Evolutionary conservation across 2,329 filamentous ascomycete species (phyloP), one percentile per base, ranked within the genome.

Genomic region (Cladophialophora exuberans): DNA sequence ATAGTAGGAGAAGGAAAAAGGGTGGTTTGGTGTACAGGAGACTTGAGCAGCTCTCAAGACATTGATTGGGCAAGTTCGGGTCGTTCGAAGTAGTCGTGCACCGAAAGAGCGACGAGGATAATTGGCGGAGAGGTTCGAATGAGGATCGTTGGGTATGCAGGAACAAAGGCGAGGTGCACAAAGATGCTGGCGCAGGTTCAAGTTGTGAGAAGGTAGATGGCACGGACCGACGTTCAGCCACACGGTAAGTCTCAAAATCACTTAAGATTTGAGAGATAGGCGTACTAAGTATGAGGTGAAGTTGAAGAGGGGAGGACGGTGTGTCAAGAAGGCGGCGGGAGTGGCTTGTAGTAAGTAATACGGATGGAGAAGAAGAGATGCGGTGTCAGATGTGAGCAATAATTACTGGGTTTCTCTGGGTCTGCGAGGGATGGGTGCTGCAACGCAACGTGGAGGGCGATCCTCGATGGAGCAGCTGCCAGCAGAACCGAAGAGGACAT

Each of bases 1-100:
- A 49, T 33, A 45, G 23, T 28, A 49, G 30, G 13, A 39, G 20
- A 41, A 23, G 30, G 18, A 18, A 42, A 42, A n/a, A n/a, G n/a
- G 31, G 26, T 13, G 23, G 23, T 6, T 35, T 18, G 41, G 38
- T 33, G 54, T 52, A 51, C 45, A 48, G n/a, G 31, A 39, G 39
- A 26, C 45, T 54, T 48, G 41, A 44, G 49, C 41, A 48, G 43
- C 42, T 45, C 22, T 44, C 23, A 57, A 43, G 35, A 48, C 57
- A 60, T 60, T 18, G 43, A 54, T 41, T 50, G 41, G 41, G 26
- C 25, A 18, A 38, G 36, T 44, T 25, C 38, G 51, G 35, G 49
- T 60, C 41, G 50, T 60, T 50, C 44, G 31, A 60, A 46, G 44
- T 42, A 46, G 35, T 33, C 15, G 39, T 53, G 43, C 56, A 52